Percentiles rank a stretch among this genome's conserved stretches.
These are phyloP conservation scores for Phytophthora sp. DNA, from an alignment of 352 stramenopile genomes.

Conservation along the genomic window DNA sequence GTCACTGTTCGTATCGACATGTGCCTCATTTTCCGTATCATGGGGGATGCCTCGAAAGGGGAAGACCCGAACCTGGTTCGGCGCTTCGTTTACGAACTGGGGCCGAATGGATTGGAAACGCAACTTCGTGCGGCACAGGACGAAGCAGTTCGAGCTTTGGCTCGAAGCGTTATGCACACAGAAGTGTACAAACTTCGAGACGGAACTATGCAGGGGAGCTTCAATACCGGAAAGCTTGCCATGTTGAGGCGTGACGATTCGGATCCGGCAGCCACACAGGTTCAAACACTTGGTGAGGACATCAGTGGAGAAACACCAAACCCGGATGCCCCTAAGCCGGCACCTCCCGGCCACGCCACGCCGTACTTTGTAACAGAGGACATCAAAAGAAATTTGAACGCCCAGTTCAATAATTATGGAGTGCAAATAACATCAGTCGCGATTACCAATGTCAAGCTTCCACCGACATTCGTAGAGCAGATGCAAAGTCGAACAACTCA, in stretches of 20 bases:
- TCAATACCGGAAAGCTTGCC: constrained; percentile 53
- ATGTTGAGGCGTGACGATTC: constrained; percentile 8
- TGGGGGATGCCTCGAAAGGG: constrained; percentile 72
- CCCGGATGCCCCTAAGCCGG: not conserved
- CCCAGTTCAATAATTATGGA: constrained; percentile 66
- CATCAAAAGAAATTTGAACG: constrained; percentile 72
- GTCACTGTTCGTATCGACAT: constrained; percentile 88
- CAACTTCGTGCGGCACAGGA: constrained; percentile 79
- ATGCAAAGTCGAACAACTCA: constrained; percentile 71
- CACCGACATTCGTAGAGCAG: constrained; percentile 58
- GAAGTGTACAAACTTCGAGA: constrained; percentile 82
- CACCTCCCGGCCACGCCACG: constrained; percentile 7
- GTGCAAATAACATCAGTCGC: constrained; percentile 66
- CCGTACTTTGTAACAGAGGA: constrained; percentile 52
- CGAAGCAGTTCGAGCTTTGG: constrained; percentile 72
- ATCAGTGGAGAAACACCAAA: not conserved
- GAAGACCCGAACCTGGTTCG: constrained; percentile 82
- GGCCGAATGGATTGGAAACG: constrained; percentile 72
- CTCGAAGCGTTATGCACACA: constrained; percentile 76
- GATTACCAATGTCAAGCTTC: constrained; percentile 69
- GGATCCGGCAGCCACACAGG: not conserved
- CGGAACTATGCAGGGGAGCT: constrained; percentile 56
- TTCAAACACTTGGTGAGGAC: not conserved
- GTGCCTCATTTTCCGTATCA: constrained; percentile 85
- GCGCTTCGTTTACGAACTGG: constrained; percentile 86